A percentile compares a stretch with the other conserved stretches of the same genome.
Conservation (phyloP, 805 yeast genomes). For the Jamesozyma piceae region DNA sequence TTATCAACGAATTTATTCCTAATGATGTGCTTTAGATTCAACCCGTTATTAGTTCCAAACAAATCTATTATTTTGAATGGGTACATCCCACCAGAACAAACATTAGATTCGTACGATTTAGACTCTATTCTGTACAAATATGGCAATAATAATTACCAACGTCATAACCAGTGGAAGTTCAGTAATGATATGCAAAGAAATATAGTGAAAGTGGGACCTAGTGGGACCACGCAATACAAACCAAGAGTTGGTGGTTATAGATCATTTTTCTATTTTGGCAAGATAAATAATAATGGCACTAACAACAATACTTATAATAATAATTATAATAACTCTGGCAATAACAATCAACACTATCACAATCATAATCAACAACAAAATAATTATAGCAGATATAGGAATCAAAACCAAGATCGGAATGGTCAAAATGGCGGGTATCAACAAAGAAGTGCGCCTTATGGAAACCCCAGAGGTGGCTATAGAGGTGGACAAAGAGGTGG, state of each 20-base stretch:
- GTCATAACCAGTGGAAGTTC: constrained; percentile 24
- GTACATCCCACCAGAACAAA: constrained; percentile 50
- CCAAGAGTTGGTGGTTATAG: constrained; percentile 45
- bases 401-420: neutral
- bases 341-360: constrained; percentile 4
- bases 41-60: constrained; percentile 32
- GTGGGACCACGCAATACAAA: constrained; percentile 36
- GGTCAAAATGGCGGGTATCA: neutral
- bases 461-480: constrained; percentile 8
- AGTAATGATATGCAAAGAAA: constrained; percentile 33
- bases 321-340: constrained; percentile 4
- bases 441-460: neutral
- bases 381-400: neutral
- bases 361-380: constrained; percentile 3
- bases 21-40: constrained; percentile 48
- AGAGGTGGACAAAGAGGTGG: constrained; percentile 5
- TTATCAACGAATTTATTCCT: constrained; percentile 36
- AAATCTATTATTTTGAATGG: constrained; percentile 85
- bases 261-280: constrained; percentile 33
- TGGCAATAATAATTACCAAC: constrained; percentile 25
- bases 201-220: constrained; percentile 40
- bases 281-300: constrained; percentile 17
- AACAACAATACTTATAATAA: constrained; percentile 5
- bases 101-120: constrained; percentile 59
- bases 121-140: constrained; percentile 47